Evolutionary conservation across 108 stramenopile species (phyloP).

Genomic region (Cyclotella kingstonii): DNA sequence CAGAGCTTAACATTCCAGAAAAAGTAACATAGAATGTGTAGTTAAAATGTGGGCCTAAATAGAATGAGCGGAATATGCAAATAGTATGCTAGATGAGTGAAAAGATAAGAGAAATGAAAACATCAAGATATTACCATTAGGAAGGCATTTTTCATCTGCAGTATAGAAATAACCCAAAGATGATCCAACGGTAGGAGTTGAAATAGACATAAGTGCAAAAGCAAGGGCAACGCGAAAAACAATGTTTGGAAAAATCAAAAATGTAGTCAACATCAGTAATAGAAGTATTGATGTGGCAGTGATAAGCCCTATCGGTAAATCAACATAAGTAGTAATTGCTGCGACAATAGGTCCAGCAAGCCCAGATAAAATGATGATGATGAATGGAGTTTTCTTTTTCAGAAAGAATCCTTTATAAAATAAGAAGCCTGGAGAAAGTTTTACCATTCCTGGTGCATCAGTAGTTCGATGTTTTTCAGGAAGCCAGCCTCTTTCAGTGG

Average conservation of each 20-base stretch:
- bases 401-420: slow-evolving; percentile 38
- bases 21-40: slow-evolving; percentile 50
- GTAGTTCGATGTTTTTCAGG: slow-evolving; percentile 39
- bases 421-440: slow-evolving; percentile 31
- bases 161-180: slow-evolving; percentile 42
- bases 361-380: slow-evolving; percentile 44
- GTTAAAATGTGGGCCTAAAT: slow-evolving; percentile 34
- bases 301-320: slow-evolving; percentile 26
- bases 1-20: slow-evolving; percentile 40
- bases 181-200: slow-evolving; percentile 25
- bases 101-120: not conserved
- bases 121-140: slow-evolving; percentile 27
- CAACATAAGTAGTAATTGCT: slow-evolving; percentile 40
- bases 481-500: slow-evolving; percentile 25
- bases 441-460: slow-evolving; percentile 30
- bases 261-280: slow-evolving; percentile 23
- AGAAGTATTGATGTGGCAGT: slow-evolving; percentile 22
- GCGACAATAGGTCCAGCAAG: slow-evolving; percentile 37
- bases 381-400: slow-evolving; percentile 37
- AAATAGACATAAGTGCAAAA: slow-evolving; percentile 26
- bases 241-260: slow-evolving; percentile 6
- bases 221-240: slow-evolving; percentile 31
- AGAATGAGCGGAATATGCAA: too few species aligned
- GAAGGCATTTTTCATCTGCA: slow-evolving; percentile 27
- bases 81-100: not conserved